phyloP scores from a whole-genome alignment of 345 rosid species.

The Brassica nigra region DNA sequence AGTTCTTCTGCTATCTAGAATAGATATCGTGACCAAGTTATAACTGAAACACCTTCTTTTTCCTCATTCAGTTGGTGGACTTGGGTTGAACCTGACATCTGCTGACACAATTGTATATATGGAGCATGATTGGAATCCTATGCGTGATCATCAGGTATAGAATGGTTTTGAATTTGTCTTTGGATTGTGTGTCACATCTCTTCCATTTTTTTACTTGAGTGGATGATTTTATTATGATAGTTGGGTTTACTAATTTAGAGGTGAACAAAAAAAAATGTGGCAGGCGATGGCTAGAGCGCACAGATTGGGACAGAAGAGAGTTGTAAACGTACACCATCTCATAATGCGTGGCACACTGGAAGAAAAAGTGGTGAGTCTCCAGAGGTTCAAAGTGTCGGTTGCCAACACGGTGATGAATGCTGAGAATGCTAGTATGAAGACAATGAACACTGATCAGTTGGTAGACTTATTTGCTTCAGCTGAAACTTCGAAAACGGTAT shows the following conservation, averaged over 20 bases:
- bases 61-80: constrained; percentile 83
- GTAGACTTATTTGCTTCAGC: constrained; percentile 92
- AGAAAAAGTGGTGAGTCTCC: constrained; percentile 98
- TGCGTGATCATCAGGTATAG: constrained; percentile 98
- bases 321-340: constrained; percentile 93
- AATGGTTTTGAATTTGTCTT: constrained; percentile 1
- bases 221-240: background rate
- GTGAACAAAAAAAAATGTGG: constrained; percentile 22
- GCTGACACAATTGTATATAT: constrained; percentile 95
- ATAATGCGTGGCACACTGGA: constrained; percentile 98
- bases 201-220: background rate
- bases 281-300: constrained; percentile 99
- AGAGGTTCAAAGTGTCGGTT: constrained; percentile 82
- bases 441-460: constrained; percentile 98
- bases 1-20: constrained; percentile 6
- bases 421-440: constrained; percentile 92
- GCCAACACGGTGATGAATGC: constrained; percentile 92
- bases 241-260: constrained; percentile 32
- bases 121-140: constrained; percentile 99
- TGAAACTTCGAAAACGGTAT: constrained; percentile 71
- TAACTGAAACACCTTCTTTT: constrained; percentile 2
- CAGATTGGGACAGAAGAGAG: constrained; percentile 90
- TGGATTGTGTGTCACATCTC: constrained; percentile 13
- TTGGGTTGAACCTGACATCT: constrained; percentile 96
- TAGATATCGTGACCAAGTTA: constrained; percentile 15